Conservation (phyloP, 2,329 filamentous ascomycete species). For the Colletotrichum abscissum region DNA sequence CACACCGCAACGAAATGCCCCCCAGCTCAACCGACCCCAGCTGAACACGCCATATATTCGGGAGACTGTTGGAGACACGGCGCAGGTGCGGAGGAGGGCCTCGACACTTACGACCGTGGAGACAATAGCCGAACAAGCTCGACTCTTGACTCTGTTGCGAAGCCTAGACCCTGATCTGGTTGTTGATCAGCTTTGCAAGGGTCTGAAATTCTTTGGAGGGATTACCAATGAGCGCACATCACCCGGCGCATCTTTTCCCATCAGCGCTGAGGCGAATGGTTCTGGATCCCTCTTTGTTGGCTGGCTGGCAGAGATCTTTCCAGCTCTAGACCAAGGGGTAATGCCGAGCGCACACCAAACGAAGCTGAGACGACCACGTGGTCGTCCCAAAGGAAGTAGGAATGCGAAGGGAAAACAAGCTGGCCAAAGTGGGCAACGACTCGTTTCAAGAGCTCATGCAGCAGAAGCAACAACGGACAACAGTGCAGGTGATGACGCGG, state of each 20-base stretch:
- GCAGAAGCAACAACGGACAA: background rate
- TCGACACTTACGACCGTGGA: constrained; percentile 54
- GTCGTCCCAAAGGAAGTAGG: constrained; percentile 62
- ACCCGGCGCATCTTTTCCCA: constrained; percentile 62
- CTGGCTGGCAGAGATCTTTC: constrained; percentile 74
- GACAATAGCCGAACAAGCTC: constrained; percentile 69
- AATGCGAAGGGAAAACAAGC: constrained; percentile 57
- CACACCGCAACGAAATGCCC: too few relatives aligned
- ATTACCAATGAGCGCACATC: constrained; percentile 66
- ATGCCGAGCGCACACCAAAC: constrained; percentile 27
- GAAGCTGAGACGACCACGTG: constrained; percentile 45
- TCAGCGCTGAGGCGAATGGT: constrained; percentile 67
- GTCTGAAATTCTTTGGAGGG: constrained; percentile 72
- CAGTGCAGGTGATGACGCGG: background rate
- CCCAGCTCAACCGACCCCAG: too few relatives aligned
- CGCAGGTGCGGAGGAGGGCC: constrained; percentile 38
- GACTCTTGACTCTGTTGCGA: constrained; percentile 67
- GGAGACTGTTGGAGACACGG: background rate
- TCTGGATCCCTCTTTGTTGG: constrained; percentile 68
- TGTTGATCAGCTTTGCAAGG: constrained; percentile 72
- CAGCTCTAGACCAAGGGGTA: constrained; percentile 47
- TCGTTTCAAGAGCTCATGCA: background rate
- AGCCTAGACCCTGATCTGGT: constrained; percentile 66
- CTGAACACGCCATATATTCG: too few relatives aligned
- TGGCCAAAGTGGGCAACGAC: constrained; percentile 1